Evolutionary conservation across 306 rosid species (phyloP).

Genomic region (Vigna mungo): DNA sequence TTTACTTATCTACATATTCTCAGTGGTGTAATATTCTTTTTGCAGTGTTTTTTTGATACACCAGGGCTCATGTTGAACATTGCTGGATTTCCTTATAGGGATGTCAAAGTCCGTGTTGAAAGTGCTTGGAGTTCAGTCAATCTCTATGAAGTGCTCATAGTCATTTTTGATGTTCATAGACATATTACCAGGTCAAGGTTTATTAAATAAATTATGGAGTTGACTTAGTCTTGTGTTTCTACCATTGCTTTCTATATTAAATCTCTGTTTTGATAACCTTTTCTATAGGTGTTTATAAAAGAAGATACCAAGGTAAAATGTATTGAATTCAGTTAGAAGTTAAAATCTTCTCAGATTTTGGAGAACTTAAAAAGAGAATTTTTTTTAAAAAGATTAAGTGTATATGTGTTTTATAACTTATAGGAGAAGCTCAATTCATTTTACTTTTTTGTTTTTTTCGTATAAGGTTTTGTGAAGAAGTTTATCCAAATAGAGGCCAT

Average conservation of each 20-base stretch:
- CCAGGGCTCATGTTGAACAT: constrained; percentile 80
- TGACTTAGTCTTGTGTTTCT: background rate
- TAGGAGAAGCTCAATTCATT: background rate
- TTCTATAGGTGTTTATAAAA: too few relatives aligned
- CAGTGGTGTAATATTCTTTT: constrained; percentile 1
- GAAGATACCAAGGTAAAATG: background rate
- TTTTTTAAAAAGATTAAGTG: background rate
- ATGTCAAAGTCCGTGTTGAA: constrained; percentile 88
- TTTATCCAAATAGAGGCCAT: background rate
- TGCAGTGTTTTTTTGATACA: constrained; percentile 96
- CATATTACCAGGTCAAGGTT: constrained; percentile 77
- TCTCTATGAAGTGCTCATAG: constrained; percentile 83
- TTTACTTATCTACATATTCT: constrained; percentile 22
- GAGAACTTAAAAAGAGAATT: background rate
- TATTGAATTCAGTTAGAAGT: background rate
- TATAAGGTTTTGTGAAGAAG: background rate
- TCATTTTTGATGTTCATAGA: constrained; percentile 91
- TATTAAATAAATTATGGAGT: constrained; percentile 32
- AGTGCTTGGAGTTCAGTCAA: constrained; percentile 95
- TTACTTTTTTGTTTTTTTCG: background rate
- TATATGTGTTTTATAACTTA: background rate
- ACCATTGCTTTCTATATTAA: constrained; percentile 20
- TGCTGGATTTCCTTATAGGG: constrained; percentile 75
- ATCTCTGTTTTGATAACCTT: background rate
- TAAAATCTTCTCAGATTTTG: background rate